Percentiles rank a stretch among this genome's conserved stretches.
These are phyloP conservation scores for Beta vulgaris DNA, from an alignment of 148 eudicot species.

Conservation along the genomic window DNA sequence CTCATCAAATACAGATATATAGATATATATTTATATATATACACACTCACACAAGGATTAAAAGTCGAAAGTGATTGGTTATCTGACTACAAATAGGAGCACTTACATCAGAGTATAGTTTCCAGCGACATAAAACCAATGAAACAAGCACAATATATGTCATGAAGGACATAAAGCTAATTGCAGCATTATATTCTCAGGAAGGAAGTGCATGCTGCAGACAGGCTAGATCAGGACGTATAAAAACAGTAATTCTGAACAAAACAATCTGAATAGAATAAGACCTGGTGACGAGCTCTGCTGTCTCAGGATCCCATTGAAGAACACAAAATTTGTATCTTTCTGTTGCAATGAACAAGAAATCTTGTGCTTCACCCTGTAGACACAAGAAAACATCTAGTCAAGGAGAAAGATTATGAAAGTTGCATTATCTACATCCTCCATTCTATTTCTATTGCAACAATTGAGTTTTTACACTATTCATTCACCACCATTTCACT, in stretches of 20 bases:
- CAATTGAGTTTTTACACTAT: too few species aligned
- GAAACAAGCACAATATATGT: not conserved
- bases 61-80: not conserved
- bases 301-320: constrained; percentile 89
- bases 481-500: too few species aligned
- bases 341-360: constrained; percentile 89
- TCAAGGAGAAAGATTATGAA: not conserved
- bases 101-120: not conserved
- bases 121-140: not conserved
- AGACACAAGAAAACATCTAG: constrained; percentile 17
- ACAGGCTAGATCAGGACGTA: not conserved
- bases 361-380: constrained; percentile 97
- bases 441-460: too few species aligned
- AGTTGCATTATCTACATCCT: not conserved
- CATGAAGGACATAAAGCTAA: not conserved
- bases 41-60: too few species aligned
- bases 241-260: not conserved
- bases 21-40: too few species aligned
- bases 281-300: constrained; percentile 91
- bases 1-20: not conserved
- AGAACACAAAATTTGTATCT: constrained; percentile 94
- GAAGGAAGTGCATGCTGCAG: not conserved
- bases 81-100: not conserved
- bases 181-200: not conserved
- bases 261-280: not conserved